Evolutionary conservation across 225 moss, liverwort and hornwort genomes (phyloP).

Genomic region (Lunularia cruciata): DNA sequence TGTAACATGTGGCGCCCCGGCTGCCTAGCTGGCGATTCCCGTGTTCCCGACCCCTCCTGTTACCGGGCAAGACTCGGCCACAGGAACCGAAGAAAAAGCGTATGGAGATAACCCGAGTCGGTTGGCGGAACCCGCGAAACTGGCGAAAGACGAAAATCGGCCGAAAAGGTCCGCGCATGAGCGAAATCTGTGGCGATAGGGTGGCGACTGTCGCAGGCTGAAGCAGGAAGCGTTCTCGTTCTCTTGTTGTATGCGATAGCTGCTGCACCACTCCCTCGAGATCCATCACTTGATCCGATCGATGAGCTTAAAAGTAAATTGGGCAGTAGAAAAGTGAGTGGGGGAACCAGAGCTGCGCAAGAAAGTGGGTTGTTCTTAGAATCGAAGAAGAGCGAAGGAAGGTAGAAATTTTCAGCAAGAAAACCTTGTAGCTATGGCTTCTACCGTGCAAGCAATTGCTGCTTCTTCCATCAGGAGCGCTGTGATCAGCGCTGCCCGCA

Average conservation of each 20-base stretch:
- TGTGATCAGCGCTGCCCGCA: background rate
- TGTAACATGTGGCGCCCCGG: constrained; percentile 18
- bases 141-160: no score
- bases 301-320: background rate
- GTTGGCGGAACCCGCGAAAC: background rate
- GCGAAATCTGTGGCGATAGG: background rate
- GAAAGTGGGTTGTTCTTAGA: constrained; percentile 1
- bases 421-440: constrained; percentile 11
- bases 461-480: constrained; percentile 9
- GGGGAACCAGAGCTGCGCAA: background rate
- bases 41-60: background rate
- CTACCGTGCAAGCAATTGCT: constrained; percentile 21
- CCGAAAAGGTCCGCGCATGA: no score
- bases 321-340: background rate
- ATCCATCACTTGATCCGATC: constrained; percentile 11
- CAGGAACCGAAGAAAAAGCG: constrained; percentile 1
- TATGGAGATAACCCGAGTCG: constrained; percentile 14
- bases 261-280: constrained; percentile 20
- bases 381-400: background rate
- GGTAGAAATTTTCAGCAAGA: background rate
- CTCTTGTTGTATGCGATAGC: constrained; percentile 7
- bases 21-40: constrained; percentile 1
- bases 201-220: constrained; percentile 9
- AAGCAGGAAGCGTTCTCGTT: constrained; percentile 1
- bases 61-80: constrained; percentile 9